phyloP scores from a whole-genome alignment of 495 filamentous ascomycete genomes.

The Pyronema domesticum region DNA sequence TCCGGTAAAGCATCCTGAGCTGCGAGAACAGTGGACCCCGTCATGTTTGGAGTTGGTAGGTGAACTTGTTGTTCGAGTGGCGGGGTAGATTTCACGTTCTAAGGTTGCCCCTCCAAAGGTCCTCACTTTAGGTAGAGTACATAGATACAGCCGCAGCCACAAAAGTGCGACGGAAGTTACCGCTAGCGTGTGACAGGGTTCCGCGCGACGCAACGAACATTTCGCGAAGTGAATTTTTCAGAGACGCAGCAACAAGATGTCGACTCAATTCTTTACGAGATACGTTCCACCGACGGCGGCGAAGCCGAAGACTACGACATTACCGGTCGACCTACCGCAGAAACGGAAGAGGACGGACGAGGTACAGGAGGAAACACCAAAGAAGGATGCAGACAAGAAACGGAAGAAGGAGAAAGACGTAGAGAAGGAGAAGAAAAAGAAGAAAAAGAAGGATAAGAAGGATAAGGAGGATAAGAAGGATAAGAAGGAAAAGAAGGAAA shows the following conservation, averaged over 20 bases:
- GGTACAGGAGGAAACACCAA: background rate
- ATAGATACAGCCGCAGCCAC: no score
- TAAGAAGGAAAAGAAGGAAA: constrained; percentile 16
- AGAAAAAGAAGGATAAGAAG: constrained; percentile 18
- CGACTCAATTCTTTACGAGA: background rate
- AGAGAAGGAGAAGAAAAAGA: constrained; percentile 27
- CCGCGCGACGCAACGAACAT: no score
- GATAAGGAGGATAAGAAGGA: constrained; percentile 17
- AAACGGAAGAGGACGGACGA: constrained; percentile 10
- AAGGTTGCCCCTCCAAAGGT: no score
- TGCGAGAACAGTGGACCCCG: no score
- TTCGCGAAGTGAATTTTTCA: no score
- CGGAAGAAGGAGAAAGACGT: constrained; percentile 22
- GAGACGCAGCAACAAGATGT: background rate
- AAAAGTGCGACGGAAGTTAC: no score
- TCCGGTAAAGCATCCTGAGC: no score
- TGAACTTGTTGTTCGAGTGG: no score
- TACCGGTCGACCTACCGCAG: constrained; percentile 5
- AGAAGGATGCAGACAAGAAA: constrained; percentile 4
- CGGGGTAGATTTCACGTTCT: no score
- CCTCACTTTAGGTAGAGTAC: no score
- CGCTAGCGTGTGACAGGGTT: no score
- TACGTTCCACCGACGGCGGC: background rate
- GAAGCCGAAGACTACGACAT: background rate
- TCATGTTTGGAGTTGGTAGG: no score